Evolutionary conservation across 371 early-diverging fungal species (phyloP), one percentile per base, ranked within the genome.

Genomic region (Capillidium rhysosporum): DNA sequence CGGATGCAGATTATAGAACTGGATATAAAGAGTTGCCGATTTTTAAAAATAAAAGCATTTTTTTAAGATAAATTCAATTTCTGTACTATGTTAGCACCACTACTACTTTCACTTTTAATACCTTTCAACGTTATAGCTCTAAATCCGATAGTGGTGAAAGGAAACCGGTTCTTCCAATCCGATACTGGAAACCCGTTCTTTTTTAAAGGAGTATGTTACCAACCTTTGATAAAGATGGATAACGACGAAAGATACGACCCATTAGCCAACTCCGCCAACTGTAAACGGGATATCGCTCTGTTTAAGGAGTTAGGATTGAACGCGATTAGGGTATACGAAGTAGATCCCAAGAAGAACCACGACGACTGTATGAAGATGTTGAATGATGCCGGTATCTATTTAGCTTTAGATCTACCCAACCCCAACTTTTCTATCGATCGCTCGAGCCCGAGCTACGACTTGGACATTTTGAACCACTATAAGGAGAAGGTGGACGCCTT

Each of bases 171-270:
- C 54, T 82, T 86, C 59, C 75, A 84, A 56, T 67, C 71, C 16
- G 74, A 73, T 30, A 75, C 80, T 0, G 81, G 81, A 56, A 67
- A 78, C 21, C 80, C 82, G 54, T 84, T 87, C 62, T 79, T 75
- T 57, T 74, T 86, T 62, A 83, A 82, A 65, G 85, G 85, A 43
- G 69, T 86, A 2, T 80, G 82, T 5, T 87, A 86, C 56, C 83
- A 86, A 53, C 85, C 88, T 26, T 69, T 75, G 55, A 60, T 66
- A 0, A 65, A 61, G 1, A 38, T 57, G 7, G 57, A 59, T 34
- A 30, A 46, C 34, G 84, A 83, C 60, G 82, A 84, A 7, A 66
- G 83, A 45, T 69, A 78, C 4, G 86, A 84, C 60, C 83, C 84
- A 7, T 66, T 86, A 46, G 71, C 80, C 1, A 76, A 76, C 55